Evolutionary conservation across 2,329 filamentous ascomycete genomes (phyloP).

Genomic region (Botryosphaeria agaves): DNA sequence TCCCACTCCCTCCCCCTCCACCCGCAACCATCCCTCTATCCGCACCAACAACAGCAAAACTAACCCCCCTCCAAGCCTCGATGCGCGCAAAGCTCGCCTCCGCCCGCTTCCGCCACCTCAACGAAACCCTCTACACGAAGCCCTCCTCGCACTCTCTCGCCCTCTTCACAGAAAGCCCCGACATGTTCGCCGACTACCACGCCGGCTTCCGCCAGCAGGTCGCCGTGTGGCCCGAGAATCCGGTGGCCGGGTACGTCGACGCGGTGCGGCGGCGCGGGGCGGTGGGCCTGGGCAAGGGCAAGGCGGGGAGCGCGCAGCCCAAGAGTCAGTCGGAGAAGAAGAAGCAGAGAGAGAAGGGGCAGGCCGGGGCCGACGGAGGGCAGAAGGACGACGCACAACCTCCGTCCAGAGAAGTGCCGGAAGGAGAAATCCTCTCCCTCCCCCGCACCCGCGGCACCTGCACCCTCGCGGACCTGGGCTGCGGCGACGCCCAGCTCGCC

Average conservation of each 20-base stretch:
- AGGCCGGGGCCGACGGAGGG: constrained; percentile 12
- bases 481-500: constrained; percentile 76
- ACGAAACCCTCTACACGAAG: constrained; percentile 89
- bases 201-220: constrained; percentile 92
- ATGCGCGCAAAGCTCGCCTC: constrained; percentile 94
- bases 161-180: constrained; percentile 69
- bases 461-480: constrained; percentile 80
- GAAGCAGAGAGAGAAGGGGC: no score
- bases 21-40: no score
- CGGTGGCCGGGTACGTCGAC: constrained; percentile 70
- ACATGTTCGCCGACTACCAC: constrained; percentile 94
- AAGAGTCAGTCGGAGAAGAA: no score
- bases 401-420: no score
- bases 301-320: constrained; percentile 7
- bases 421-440: constrained; percentile 28
- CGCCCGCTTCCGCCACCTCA: constrained; percentile 91
- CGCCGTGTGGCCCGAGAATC: constrained; percentile 90
- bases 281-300: constrained; percentile 16
- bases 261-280: constrained; percentile 53
- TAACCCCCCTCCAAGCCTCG: constrained; percentile 81
- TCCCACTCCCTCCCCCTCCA: constrained; percentile 10
- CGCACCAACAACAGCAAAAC: constrained; percentile 32
- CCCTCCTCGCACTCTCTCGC: constrained; percentile 69
- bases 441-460: constrained; percentile 56
- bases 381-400: constrained; percentile 2